Conservation (phyloP, 345 rosid species). For the Citrus trifoliata region DNA sequence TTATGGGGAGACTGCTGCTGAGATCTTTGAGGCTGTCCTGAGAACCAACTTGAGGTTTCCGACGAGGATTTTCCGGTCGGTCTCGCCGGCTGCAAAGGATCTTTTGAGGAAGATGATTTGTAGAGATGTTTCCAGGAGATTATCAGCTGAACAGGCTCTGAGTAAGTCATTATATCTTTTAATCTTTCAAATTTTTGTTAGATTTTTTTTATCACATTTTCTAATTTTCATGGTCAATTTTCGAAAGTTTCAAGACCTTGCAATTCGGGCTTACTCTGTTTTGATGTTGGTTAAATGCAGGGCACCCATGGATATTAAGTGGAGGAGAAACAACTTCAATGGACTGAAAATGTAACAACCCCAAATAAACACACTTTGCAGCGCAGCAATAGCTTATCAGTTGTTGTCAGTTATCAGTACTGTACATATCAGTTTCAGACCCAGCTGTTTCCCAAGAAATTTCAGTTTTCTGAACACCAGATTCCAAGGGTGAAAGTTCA, state of each 20-base stretch:
- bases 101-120: slow-evolving; percentile 78
- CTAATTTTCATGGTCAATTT: not conserved
- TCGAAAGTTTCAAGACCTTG: not conserved
- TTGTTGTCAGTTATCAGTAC: slow-evolving; percentile 6
- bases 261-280: not conserved
- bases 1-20: slow-evolving; percentile 58
- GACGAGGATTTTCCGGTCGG: slow-evolving; percentile 35
- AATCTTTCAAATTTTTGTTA: not conserved
- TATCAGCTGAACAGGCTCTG: slow-evolving; percentile 75
- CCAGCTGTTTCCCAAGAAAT: slow-evolving; percentile 3
- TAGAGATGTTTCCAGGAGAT: slow-evolving; percentile 62
- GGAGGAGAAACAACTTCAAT: slow-evolving; percentile 43
- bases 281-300: slow-evolving; percentile 26
- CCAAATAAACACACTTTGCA: not conserved
- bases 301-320: slow-evolving; percentile 60
- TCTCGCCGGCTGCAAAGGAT: slow-evolving; percentile 58
- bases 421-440: slow-evolving; percentile 16
- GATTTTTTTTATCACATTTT: not conserved
- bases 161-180: slow-evolving; percentile 35
- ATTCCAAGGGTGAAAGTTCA: not conserved
- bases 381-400: not conserved
- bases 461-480: slow-evolving; percentile 1
- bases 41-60: slow-evolving; percentile 80
- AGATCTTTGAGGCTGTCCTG: slow-evolving; percentile 63
- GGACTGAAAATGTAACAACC: slow-evolving; percentile 10